Evolutionary conservation across 2,329 filamentous ascomycete species (phyloP).

Genomic region (Claviceps citrina): DNA sequence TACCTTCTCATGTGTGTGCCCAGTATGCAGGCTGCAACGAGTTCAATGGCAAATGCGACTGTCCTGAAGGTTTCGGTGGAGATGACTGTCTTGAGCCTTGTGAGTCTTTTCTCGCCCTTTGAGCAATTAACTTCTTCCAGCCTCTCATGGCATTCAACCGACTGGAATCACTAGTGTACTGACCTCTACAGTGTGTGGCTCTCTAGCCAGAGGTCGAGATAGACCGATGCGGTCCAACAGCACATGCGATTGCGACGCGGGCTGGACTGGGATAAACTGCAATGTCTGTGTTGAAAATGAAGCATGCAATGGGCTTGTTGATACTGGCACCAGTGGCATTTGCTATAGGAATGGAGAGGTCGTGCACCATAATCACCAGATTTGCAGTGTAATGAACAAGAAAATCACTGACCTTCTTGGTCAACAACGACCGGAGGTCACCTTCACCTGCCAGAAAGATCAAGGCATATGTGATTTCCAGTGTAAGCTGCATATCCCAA

Average conservation of each 20-base stretch:
- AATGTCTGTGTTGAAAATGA: conserved; percentile 78
- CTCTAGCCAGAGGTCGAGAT: conserved; percentile 65
- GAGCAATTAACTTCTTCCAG: neutral
- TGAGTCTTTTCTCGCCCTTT: conserved; percentile 21
- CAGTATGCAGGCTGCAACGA: conserved; percentile 84
- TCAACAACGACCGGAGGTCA: conserved; percentile 77
- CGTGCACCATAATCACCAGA: conserved; percentile 90
- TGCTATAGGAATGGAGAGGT: conserved; percentile 87
- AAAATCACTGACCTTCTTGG: conserved; percentile 82
- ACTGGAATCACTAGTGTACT: neutral
- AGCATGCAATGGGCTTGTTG: conserved; percentile 80
- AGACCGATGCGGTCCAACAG: conserved; percentile 57
- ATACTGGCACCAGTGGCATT: conserved; percentile 62
- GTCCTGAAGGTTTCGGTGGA: conserved; percentile 82
- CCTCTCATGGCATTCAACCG: neutral
- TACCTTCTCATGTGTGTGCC: conserved; percentile 79
- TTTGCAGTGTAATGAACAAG: conserved; percentile 92
- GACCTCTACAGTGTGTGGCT: conserved; percentile 54
- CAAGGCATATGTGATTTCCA: conserved; percentile 80
- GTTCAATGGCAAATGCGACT: conserved; percentile 83
- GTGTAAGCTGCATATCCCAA: conserved; percentile 39
- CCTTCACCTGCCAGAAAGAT: conserved; percentile 74
- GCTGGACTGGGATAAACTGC: conserved; percentile 96
- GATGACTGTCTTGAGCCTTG: conserved; percentile 80
- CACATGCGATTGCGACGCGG: conserved; percentile 73